These are phyloP conservation scores for Phaeotremella fagi DNA, from an alignment of 768 basidiomycete species.

Conservation along the genomic window DNA sequence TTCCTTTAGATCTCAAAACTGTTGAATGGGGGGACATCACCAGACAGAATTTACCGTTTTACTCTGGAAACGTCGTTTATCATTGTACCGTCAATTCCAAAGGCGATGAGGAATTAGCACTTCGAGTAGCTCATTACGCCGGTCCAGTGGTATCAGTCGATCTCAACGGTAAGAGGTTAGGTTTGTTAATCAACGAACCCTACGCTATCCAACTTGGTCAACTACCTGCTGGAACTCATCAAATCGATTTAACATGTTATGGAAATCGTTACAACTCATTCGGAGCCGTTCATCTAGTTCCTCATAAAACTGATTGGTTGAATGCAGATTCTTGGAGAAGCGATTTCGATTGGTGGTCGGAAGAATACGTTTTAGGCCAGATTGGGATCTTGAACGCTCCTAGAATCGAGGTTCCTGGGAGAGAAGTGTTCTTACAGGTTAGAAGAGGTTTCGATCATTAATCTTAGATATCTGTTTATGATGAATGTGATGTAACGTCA, in stretches of 20 bases:
- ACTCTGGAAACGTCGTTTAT: constrained; percentile 31
- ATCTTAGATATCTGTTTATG: not conserved
- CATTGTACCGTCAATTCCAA: constrained; percentile 9
- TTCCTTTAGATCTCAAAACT: constrained; percentile 10
- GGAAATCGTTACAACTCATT: constrained; percentile 38
- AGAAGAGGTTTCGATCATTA: constrained; percentile 1
- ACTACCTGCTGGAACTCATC: constrained; percentile 11
- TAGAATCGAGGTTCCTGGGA: constrained; percentile 23
- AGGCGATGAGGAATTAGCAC: constrained; percentile 1
- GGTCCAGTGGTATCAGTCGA: constrained; percentile 23
- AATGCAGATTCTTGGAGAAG: constrained; percentile 28
- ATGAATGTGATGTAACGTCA: not conserved
- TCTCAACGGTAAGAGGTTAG: constrained; percentile 11
- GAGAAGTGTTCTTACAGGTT: constrained; percentile 3
- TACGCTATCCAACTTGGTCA: constrained; percentile 11
- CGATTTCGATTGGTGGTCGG: constrained; percentile 34
- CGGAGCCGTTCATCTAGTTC: constrained; percentile 26
- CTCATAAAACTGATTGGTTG: constrained; percentile 29
- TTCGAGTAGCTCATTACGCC: constrained; percentile 20
- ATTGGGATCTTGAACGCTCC: constrained; percentile 30
- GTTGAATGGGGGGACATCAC: constrained; percentile 28
- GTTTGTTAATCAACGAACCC: constrained; percentile 19
- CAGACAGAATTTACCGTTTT: constrained; percentile 31
- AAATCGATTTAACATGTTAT: constrained; percentile 24
- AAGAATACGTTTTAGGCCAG: constrained; percentile 28